Conservation (phyloP, 164 flowering plant species). For the Euptelea pleiosperma region DNA sequence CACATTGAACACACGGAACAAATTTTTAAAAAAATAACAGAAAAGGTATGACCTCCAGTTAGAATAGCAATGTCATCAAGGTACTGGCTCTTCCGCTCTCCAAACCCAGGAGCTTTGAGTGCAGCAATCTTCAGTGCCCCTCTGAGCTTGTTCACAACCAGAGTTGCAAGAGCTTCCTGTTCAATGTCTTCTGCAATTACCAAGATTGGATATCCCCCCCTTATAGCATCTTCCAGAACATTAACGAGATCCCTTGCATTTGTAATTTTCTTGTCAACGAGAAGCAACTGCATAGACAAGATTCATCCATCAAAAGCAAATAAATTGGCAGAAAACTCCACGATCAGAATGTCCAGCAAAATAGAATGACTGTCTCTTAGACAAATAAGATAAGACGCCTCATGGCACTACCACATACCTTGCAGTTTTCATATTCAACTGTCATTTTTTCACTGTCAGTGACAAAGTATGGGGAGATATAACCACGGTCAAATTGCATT, state of each 20-base stretch:
- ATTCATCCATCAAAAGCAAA: neutral
- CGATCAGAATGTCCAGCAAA: no score
- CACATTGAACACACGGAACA: neutral
- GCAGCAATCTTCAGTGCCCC: constrained; percentile 95
- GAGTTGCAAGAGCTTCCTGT: constrained; percentile 97
- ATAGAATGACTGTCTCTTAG: no score
- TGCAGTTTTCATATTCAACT: constrained; percentile 92
- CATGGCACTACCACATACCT: constrained; percentile 36
- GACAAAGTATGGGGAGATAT: constrained; percentile 95
- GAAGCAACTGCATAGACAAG: constrained; percentile 61
- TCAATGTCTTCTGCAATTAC: constrained; percentile 96
- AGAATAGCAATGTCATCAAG: constrained; percentile 95
- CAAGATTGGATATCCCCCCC: constrained; percentile 74
- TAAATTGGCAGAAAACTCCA: neutral
- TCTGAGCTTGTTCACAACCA: constrained; percentile 93
- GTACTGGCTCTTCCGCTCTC: constrained; percentile 94
- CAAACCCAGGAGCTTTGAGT: constrained; percentile 98
- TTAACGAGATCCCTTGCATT: constrained; percentile 88
- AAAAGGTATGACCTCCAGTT: constrained; percentile 74
- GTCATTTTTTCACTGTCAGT: constrained; percentile 95
- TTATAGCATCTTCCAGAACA: constrained; percentile 86
- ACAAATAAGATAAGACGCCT: no score
- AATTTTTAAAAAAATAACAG: no score
- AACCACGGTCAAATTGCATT: constrained; percentile 98
- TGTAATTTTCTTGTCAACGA: constrained; percentile 93